Base-by-base conservation (phyloP, 2,329 filamentous ascomycete genomes). In the Arthrobotrys sphaeroides region DNA sequence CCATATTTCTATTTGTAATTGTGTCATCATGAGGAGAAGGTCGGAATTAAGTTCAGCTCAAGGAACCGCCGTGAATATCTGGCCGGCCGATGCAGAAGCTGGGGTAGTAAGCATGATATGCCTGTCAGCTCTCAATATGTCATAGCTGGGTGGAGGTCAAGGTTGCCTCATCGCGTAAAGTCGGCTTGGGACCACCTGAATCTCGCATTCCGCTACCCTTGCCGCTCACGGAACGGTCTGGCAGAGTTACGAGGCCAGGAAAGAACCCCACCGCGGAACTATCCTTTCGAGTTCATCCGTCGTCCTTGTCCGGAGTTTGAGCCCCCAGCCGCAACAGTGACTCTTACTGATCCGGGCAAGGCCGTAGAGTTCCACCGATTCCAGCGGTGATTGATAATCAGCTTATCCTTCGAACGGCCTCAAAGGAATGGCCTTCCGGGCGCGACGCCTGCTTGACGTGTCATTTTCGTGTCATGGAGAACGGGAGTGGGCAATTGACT, bases 1-100 rank as follows among this genome's bases (percentile, higher is more conserved):
- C 26, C 47, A n/a, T n/a, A n/a, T 66, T 66, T 66, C 33, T 62
- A 73, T 73, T 73, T 73, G 68, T 73, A 65, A 73, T 73, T 60
- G 33, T 62, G 49, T 51, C 60, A 57, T 73, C 67, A 73, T 43
- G 28, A 51, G 60, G 28, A 26, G 60, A 64, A 38, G 20, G 28
- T 57, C 20, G 51, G n/a, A n/a, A 45, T 42, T 57, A 28, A 42
- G 28, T 49, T 61, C 55, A 42, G 59, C 64, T 43, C 51, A 38
- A 72, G 60, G 31, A 60, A 49, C 47, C 26, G 26, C 47, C 47
- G 47, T 53, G 26, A 18, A 53, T 10, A 60, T 55, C 60, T 42
- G 51, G 40, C 38, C 22, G 40, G 60, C 42, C 49, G 31, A 73
- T 73, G 68, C 68, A 66, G 33, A 33, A 73, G 42, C 60, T 73